These are phyloP conservation scores for Hygrophoropsis aurantiaca DNA, from an alignment of 768 basidiomycete genomes.

Conservation along the genomic window DNA sequence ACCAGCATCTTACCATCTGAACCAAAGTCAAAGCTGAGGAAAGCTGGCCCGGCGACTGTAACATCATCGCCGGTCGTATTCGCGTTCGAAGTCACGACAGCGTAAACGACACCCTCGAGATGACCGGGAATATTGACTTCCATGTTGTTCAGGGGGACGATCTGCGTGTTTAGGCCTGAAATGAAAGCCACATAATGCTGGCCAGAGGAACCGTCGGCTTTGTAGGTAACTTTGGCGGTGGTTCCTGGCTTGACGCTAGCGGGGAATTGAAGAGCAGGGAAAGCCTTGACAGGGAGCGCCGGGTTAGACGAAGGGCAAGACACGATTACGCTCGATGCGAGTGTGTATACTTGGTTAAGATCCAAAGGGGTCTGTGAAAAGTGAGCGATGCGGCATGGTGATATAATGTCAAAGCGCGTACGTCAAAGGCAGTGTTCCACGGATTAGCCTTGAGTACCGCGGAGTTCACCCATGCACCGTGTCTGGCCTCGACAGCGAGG, in stretches of 20 bases:
- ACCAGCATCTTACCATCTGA: constrained; percentile 10
- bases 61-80: constrained; percentile 41
- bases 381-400: constrained; percentile 26
- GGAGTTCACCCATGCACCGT: constrained; percentile 61
- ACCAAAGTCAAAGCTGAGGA: constrained; percentile 41
- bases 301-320: constrained; percentile 57
- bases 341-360: constrained; percentile 39
- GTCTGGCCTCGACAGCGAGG: constrained; percentile 60
- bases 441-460: constrained; percentile 46
- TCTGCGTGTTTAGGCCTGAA: constrained; percentile 42
- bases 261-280: constrained; percentile 45
- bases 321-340: constrained; percentile 46
- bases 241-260: constrained; percentile 25
- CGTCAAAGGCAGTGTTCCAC: constrained; percentile 64
- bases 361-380: constrained; percentile 37
- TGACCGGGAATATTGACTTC: constrained; percentile 40
- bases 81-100: constrained; percentile 43
- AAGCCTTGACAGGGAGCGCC: constrained; percentile 45
- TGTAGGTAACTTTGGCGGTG: constrained; percentile 24
- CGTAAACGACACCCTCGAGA: constrained; percentile 51
- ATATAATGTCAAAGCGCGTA: constrained; percentile 24
- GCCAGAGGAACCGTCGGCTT: constrained; percentile 6
- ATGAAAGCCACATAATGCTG: constrained; percentile 49
- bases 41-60: constrained; percentile 57
- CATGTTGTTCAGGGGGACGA: constrained; percentile 36